Base-by-base conservation (phyloP, 352 stramenopile species). In the Saprolegnia diclina region DNA sequence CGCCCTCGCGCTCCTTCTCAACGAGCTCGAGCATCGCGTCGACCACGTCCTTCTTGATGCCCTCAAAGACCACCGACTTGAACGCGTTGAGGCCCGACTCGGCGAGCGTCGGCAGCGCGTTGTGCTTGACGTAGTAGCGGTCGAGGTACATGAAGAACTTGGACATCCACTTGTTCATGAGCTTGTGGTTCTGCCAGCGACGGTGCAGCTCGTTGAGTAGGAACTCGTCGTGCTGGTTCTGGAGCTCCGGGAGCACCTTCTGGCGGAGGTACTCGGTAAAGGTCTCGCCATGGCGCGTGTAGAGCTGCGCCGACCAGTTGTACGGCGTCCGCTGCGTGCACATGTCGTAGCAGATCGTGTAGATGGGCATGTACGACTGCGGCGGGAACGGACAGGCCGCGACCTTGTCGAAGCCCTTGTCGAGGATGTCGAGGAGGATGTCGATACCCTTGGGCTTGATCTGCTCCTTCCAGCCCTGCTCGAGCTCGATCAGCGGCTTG, bases 141-240 rank as follows among this genome's bases (percentile, higher is more conserved):
- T 99, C 96, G n/a, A 99, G 78, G 80, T 99, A 99, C 80, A 98
- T 99, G 78, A 99, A 99, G 78, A 99, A 99, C 72, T 97, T 97
- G 59, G 92, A 83, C 85, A 99, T 98, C 97, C 97, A 99, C 81
- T 99, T 98, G 87, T 99, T 99, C 97, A 99, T 99, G 77, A 99
- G 98, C 78, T 99, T 98, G 84, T 99, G 97, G 79, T 99, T 98
- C 46, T 90, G 83, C 97, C 97, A 99, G 55, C 97, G 94, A 68
- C 94, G 89, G 53, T 98, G 93, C 26, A 99, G 81, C 77, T 99
- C 96, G 65, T 92, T 87, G 9, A 99, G 80, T n/a, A 99, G 92
- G 69, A 98, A 96, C 66, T 98, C 88, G 69, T 97, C 88, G 64
- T 94, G 86, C 57, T 93, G 81, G 72, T 95, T 79, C 71, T 95